These are phyloP conservation scores for Eucalyptus sp. DNA, from an alignment of 345 rosid species.

Conservation along the genomic window DNA sequence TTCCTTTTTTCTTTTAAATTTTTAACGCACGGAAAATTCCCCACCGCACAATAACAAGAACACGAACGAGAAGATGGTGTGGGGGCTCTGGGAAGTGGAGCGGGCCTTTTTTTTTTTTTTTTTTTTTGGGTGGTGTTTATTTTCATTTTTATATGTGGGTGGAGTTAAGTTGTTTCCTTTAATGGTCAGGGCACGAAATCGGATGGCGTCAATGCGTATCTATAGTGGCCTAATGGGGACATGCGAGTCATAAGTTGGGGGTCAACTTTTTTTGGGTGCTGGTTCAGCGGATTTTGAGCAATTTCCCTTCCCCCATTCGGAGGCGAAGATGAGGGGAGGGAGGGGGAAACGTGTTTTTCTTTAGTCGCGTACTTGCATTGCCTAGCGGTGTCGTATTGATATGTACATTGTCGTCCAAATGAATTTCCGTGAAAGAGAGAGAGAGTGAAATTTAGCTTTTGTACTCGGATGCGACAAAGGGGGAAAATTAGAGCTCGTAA, in stretches of 20 bases:
- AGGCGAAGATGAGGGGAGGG: neutral
- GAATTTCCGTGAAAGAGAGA: neutral
- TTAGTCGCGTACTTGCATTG: neutral
- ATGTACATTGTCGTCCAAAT: accelerated
- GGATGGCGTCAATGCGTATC: neutral
- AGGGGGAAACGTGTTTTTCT: too few species aligned
- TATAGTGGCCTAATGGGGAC: neutral
- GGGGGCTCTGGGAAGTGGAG: neutral
- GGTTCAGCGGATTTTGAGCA: neutral
- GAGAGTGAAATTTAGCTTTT: neutral
- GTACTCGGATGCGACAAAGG: neutral
- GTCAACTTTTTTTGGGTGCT: neutral
- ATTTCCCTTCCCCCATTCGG: neutral
- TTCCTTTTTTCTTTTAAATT: neutral
- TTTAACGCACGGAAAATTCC: too few species aligned
- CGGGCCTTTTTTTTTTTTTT: neutral
- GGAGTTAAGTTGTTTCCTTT: neutral
- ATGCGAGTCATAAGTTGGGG: neutral
- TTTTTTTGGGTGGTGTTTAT: neutral
- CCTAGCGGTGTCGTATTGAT: neutral
- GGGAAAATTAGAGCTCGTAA: neutral
- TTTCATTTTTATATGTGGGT: neutral
- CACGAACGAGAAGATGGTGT: neutral
- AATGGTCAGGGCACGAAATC: neutral
- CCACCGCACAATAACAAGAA: neutral